Percentiles rank a stretch among this genome's conserved stretches.
These are phyloP conservation scores for Fonsecaea erecta DNA, from an alignment of 2,329 filamentous ascomycete genomes.

Conservation along the genomic window DNA sequence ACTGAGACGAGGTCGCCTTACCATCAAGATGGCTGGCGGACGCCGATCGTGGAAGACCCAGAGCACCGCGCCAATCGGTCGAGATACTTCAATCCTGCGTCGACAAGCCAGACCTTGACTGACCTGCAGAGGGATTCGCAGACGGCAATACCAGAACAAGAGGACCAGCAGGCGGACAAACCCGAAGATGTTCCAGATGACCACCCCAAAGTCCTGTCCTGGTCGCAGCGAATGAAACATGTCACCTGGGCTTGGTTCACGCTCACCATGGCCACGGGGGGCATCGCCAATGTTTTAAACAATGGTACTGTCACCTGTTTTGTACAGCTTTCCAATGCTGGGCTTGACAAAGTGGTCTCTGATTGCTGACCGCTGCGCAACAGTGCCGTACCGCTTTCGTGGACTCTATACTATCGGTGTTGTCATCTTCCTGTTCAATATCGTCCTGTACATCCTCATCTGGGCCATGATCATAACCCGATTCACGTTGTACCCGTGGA, in stretches of 20 bases:
- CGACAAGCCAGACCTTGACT: not conserved
- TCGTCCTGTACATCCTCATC: conserved; percentile 66
- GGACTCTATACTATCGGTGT: conserved; percentile 65
- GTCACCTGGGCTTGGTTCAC: conserved; percentile 82
- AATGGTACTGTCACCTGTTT: conserved; percentile 51
- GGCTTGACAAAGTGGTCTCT: conserved; percentile 17
- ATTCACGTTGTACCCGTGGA: conserved; percentile 71
- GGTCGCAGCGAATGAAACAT: conserved; percentile 63
- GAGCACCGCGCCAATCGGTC: conserved; percentile 36
- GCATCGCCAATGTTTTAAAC: conserved; percentile 64
- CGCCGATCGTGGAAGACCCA: conserved; percentile 52
- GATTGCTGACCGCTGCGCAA: not conserved
- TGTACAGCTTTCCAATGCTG: not conserved
- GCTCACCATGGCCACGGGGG: conserved; percentile 66
- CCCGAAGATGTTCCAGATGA: conserved; percentile 30
- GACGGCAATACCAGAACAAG: not conserved
- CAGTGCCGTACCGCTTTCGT: conserved; percentile 58
- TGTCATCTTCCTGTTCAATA: conserved; percentile 66
- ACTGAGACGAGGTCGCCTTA: not conserved
- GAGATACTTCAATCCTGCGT: not conserved
- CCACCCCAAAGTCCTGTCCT: conserved; percentile 45
- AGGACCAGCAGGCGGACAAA: conserved; percentile 15
- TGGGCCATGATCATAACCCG: conserved; percentile 66
- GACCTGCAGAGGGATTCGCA: not conserved
- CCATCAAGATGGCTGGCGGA: conserved; percentile 48